A percentile compares a stretch with the other conserved stretches of the same genome.
phyloP scores from a whole-genome alignment of 306 rosid species.

The Lithocarpus polystachyus region DNA sequence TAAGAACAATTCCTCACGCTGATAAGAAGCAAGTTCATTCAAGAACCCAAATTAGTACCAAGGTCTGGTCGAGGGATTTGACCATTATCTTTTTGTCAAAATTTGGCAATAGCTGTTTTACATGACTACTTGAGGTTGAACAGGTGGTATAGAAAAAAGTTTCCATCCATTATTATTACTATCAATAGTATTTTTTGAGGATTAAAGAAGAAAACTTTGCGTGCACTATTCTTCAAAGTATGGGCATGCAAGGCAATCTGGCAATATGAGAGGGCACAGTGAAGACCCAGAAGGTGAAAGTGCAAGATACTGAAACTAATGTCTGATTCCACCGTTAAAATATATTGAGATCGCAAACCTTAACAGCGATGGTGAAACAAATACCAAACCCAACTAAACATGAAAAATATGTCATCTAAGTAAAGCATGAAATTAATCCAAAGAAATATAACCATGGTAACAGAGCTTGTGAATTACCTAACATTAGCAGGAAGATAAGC shows the following conservation, averaged over 20 bases:
- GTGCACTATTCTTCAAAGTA: neutral
- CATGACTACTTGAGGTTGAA: no score
- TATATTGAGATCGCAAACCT: neutral
- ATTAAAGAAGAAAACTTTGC: neutral
- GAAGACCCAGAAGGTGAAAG: neutral
- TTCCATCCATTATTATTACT: no score
- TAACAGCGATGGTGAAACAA: neutral
- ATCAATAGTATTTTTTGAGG: no score
- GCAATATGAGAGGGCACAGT: neutral
- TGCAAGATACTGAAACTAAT: neutral
- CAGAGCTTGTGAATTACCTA: constrained; percentile 45
- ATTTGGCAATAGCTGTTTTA: no score
- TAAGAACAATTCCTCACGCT: neutral
- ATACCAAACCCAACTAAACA: neutral
- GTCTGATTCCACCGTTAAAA: neutral
- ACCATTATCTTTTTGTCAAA: no score
- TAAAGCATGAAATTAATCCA: neutral
- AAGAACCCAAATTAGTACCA: no score
- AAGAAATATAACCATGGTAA: neutral
- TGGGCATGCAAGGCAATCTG: neutral
- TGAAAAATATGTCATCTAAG: neutral
- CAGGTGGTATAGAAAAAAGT: no score
- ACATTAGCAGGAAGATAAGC: constrained; percentile 74
- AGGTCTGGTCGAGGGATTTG: no score
- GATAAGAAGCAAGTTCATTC: no score